Evolutionary conservation across 345 rosid species (phyloP), one percentile per base, ranked within the genome.

Genomic region (Gynandropsis gynandra): DNA sequence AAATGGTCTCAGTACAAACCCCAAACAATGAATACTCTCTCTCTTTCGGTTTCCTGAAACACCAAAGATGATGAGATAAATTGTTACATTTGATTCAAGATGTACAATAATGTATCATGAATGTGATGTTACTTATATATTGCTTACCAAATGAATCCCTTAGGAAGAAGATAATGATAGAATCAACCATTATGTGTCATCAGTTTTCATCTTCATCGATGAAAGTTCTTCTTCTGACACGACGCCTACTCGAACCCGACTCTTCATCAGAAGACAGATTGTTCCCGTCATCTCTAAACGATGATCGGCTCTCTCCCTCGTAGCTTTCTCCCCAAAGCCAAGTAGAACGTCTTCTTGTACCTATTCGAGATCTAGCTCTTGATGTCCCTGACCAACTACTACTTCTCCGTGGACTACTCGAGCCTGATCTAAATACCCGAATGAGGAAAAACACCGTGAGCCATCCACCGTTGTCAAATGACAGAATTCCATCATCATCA

Each of bases 401-500:
- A 67, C 81, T 80, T 70, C 94, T 78, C 17, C 87, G 68, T 18
- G 71, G 42, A 14, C 52, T 58, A 70, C 81, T 75, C 7, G 83
- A 68, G 19, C 76, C 83, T 8, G 96, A 93, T 43, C 80, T 77
- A 58, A 87, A 78, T 27, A 85, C 95, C 11, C 98, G 70, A 44
- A 87, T 78, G 41, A 92, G 93, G 46, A 92, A 82, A 64, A 82
- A 79, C 5, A 87, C 95, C 4, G 95, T 92, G 38, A 85, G 87
- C 90, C 74, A 85, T 40, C 90, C 78, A 19, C 85, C 80, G 49
- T 84, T 92, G 46, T 79, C 93, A 1, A 74, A 71, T 3, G 87
- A 79, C 58, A 69, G 51, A 58, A 66, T 59, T 33, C 57, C 54
- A 7, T 77, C 83, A 5, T 79, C 93, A 4, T 65, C 80, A 11